A percentile compares a stretch with the other conserved stretches of the same genome.
phyloP scores from a whole-genome alignment of 495 filamentous ascomycete genomes.

The Cercophora samala region DNA sequence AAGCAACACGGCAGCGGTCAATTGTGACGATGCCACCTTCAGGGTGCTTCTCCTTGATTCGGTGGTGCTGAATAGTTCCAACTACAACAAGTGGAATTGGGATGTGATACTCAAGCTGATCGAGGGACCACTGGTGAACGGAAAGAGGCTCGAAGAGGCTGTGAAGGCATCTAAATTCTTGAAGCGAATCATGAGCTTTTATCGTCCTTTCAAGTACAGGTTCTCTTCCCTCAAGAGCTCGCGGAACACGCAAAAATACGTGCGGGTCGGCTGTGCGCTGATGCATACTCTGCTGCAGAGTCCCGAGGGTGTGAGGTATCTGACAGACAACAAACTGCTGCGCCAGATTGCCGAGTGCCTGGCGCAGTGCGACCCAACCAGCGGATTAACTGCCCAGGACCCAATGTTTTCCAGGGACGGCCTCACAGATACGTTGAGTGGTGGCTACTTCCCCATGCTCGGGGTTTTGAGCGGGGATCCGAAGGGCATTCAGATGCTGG shows the following conservation, averaged over 20 bases:
- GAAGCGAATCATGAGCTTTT: slow-evolving; percentile 90
- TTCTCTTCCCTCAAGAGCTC: slow-evolving; percentile 84
- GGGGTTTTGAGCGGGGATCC: slow-evolving; percentile 78
- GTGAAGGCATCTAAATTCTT: slow-evolving; percentile 94
- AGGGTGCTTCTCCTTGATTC: slow-evolving; percentile 83
- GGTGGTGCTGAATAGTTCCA: slow-evolving; percentile 76
- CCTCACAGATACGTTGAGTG: slow-evolving; percentile 76
- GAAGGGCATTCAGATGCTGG: slow-evolving; percentile 83
- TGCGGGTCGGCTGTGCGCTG: slow-evolving; percentile 80
- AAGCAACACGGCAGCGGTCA: slow-evolving; percentile 57
- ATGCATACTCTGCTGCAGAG: slow-evolving; percentile 82
- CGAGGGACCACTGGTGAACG: slow-evolving; percentile 87
- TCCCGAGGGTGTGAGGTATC: slow-evolving; percentile 75
- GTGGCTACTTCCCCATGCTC: slow-evolving; percentile 91
- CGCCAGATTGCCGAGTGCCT: slow-evolving; percentile 93
- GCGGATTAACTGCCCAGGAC: slow-evolving; percentile 79
- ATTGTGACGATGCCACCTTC: slow-evolving; percentile 86
- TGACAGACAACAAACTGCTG: slow-evolving; percentile 87
- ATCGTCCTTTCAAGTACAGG: slow-evolving; percentile 92
- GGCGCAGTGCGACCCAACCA: slow-evolving; percentile 85
- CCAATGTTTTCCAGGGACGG: slow-evolving; percentile 84
- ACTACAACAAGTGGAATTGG: slow-evolving; percentile 96
- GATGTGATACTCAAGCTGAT: slow-evolving; percentile 84
- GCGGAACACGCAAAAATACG: slow-evolving; percentile 89
- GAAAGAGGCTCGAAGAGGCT: slow-evolving; percentile 88